Evolutionary conservation across 305 asterid species (phyloP), one percentile per base, ranked within the genome.

Genomic region (Caryopteris hybrid): DNA sequence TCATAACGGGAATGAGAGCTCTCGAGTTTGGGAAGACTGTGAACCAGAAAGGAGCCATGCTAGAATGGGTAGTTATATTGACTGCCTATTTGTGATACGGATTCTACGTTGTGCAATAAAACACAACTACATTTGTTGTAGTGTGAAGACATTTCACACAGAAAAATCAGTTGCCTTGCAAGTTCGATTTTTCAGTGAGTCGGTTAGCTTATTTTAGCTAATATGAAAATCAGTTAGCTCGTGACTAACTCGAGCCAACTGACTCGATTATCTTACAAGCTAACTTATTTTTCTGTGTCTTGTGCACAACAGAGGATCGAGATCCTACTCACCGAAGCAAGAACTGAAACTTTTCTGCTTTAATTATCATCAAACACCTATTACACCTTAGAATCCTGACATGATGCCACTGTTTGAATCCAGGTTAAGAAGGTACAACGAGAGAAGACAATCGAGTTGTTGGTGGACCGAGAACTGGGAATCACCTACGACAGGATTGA

Each of bases 1-100:
- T 92, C 33, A 86, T 92, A 38, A 92, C 97, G 1, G 98, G 98
- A 36, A 90, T 84, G 96, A 81, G 90, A 74, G 97, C 98, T 22
- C 83, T 90, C 17, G 97, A 92, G 72, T 82, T 88, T 21, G 98
- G 96, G 6, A 92, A 92, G 74, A 80, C 91, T 0, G 88, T 75
- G 13, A 86, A 84, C 81, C 96, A 84, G 80, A 92, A 92, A 71
- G 97, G 98, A 61, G 95, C 91, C 60, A 80, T 86, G 76, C 92
- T 92, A 1, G 96, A 90, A 77, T 85, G 92, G 97, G 98, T 86
- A 80, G 0, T 70, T 31, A 42, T 43, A 39, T 62, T 16, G 3
- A 33, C 63, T 57, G 43, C 43, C 1, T 38, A 38, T 11, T 34
- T n/a, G 6, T 8, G 6, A 31, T 31, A 31, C 36, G 6, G 6